A percentile compares a stretch with the other conserved stretches of the same genome.
phyloP scores from a whole-genome alignment of 108 stramenopile genomes.

The Tribonema minus region DNA sequence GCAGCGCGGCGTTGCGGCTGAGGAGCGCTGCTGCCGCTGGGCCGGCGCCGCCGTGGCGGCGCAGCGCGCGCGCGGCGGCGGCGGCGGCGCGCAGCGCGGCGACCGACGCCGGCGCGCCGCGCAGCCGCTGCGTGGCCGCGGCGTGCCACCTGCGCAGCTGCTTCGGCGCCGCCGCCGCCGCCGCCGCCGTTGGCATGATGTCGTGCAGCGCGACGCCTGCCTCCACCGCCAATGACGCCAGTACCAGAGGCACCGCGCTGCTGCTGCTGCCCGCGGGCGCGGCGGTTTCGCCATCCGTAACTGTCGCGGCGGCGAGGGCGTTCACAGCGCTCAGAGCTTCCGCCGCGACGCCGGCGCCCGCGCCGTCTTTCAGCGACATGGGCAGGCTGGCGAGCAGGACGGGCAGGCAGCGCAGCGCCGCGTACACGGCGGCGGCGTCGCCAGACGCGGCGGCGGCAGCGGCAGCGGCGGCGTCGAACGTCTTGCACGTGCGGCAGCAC shows the following conservation, averaged over 20 bases:
- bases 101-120: constrained; percentile 6
- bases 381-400: background rate
- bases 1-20: background rate
- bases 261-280: background rate
- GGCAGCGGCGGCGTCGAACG: no score
- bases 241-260: background rate
- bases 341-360: background rate
- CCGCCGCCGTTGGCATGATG: background rate
- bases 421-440: no score
- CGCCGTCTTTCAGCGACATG: background rate
- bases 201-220: constrained; percentile 11
- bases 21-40: background rate
- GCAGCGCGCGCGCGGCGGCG: constrained; percentile 12
- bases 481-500: no score
- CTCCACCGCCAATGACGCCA: constrained; percentile 11
- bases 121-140: constrained; percentile 17
- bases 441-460: background rate
- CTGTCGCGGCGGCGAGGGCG: no score
- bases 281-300: background rate
- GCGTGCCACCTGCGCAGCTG: constrained; percentile 1
- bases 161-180: background rate
- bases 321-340: no score
- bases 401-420: constrained; percentile 28
- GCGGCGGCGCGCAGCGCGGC: constrained; percentile 16
- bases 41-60: background rate